phyloP scores from a whole-genome alignment of 257 asterid species.

The Gardenia jasminoides region DNA sequence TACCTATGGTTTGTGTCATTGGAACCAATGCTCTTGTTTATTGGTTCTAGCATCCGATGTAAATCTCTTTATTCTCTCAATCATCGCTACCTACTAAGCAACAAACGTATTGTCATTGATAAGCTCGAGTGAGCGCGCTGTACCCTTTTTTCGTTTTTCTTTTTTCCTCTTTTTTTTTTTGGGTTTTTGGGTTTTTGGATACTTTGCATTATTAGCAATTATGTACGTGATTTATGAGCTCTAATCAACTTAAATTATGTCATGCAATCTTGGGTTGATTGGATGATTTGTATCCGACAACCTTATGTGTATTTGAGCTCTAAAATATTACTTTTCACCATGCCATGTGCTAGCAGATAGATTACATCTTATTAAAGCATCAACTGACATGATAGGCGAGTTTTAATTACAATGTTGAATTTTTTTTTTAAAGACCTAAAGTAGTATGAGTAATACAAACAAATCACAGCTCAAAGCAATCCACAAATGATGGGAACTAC shows the following conservation, averaged over 20 bases:
- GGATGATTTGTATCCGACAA: background rate
- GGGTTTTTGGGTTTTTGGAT: too few relatives aligned
- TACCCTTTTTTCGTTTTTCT: background rate
- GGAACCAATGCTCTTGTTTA: background rate
- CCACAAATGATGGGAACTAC: too few relatives aligned
- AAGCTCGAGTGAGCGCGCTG: background rate
- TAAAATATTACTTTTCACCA: too few relatives aligned
- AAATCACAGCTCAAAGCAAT: too few relatives aligned
- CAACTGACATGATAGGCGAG: too few relatives aligned
- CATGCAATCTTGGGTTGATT: background rate
- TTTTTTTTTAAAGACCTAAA: too few relatives aligned
- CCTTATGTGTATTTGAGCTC: too few relatives aligned
- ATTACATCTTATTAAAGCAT: too few relatives aligned
- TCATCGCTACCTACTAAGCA: background rate
- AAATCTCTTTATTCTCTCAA: background rate
- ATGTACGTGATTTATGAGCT: background rate
- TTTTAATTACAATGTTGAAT: too few relatives aligned
- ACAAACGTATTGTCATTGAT: background rate
- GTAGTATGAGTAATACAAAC: too few relatives aligned
- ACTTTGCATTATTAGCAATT: background rate
- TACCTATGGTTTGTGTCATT: background rate
- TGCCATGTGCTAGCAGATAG: too few relatives aligned
- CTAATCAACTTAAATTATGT: background rate
- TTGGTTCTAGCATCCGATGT: background rate
- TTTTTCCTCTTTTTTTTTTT: too few relatives aligned